Percentiles rank a stretch among this genome's conserved stretches.
These are phyloP conservation scores for Ramaria sp. DNA, from an alignment of 768 basidiomycete species.

Conservation along the genomic window DNA sequence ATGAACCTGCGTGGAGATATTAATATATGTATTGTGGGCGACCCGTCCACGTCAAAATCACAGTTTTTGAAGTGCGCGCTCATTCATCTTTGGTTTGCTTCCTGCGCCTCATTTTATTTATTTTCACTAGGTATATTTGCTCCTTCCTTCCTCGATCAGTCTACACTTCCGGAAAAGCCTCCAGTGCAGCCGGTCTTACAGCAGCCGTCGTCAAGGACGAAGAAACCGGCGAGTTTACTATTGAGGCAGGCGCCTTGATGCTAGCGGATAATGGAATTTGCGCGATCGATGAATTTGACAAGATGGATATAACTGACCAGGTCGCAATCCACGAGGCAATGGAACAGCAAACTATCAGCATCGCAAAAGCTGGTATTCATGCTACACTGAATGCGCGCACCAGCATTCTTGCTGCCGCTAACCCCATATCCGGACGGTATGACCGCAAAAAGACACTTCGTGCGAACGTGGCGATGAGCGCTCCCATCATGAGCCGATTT, in stretches of 20 bases:
- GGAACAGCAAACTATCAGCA: slow-evolving; percentile 99
- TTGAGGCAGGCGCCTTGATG: slow-evolving; percentile 98
- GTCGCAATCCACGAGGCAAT: slow-evolving; percentile 99
- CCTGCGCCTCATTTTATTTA: background rate
- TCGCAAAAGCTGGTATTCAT: slow-evolving; percentile 98
- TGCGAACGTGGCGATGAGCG: slow-evolving; percentile 93
- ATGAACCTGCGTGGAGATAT: slow-evolving; percentile 98
- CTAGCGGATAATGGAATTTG: slow-evolving; percentile 99
- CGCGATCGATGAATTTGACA: slow-evolving; percentile 99
- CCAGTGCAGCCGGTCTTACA: slow-evolving; percentile 96
- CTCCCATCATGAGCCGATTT: slow-evolving; percentile 98
- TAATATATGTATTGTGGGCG: slow-evolving; percentile 96
- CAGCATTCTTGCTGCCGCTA: slow-evolving; percentile 94
- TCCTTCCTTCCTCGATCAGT: slow-evolving; percentile 96
- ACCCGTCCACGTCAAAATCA: slow-evolving; percentile 95
- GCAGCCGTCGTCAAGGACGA: slow-evolving; percentile 98
- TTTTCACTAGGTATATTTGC: slow-evolving; percentile 74
- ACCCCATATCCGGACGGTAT: slow-evolving; percentile 94
- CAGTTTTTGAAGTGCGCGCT: slow-evolving; percentile 88
- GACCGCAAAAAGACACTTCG: slow-evolving; percentile 88
- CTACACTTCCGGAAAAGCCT: slow-evolving; percentile 99
- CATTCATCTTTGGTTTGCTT: background rate
- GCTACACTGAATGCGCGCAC: slow-evolving; percentile 97
- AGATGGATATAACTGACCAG: slow-evolving; percentile 98
- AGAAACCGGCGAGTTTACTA: slow-evolving; percentile 98